Percentiles rank a stretch among this genome's conserved stretches.
phyloP scores from a whole-genome alignment of 768 basidiomycete species.

The Boletus vermiculosoides region DNA sequence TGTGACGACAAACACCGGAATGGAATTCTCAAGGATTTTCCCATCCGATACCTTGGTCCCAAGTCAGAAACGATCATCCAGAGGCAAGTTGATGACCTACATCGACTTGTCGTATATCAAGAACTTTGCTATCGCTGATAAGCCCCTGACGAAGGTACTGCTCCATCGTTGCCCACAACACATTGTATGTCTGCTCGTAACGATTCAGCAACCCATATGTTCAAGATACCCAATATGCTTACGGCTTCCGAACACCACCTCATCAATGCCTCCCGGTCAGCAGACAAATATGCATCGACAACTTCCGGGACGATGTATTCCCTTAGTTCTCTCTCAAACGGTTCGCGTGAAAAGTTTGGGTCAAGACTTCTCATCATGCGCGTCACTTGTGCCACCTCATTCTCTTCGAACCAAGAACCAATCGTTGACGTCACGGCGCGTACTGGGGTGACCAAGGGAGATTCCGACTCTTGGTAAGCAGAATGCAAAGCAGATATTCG shows the following conservation, averaged over 20 bases:
- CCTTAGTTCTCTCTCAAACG: constrained; percentile 83
- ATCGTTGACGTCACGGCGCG: constrained; percentile 83
- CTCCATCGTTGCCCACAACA: constrained; percentile 98
- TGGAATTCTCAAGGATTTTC: constrained; percentile 85
- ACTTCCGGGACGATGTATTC: constrained; percentile 99
- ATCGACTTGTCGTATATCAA: constrained; percentile 97
- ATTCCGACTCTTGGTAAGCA: constrained; percentile 89
- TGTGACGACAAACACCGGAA: constrained; percentile 88
- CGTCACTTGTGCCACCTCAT: constrained; percentile 95
- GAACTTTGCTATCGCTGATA: constrained; percentile 87
- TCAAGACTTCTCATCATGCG: constrained; percentile 86
- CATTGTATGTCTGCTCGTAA: constrained; percentile 79
- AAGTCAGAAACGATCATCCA: constrained; percentile 2
- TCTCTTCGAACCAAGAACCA: constrained; percentile 94
- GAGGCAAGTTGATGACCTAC: constrained; percentile 45
- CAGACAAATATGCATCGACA: constrained; percentile 92
- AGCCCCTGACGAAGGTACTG: constrained; percentile 89
- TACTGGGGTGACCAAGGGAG: constrained; percentile 77
- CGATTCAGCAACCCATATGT: background rate
- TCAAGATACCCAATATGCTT: constrained; percentile 31
- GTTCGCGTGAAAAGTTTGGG: constrained; percentile 80
- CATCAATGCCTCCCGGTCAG: constrained; percentile 80
- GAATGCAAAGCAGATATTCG: constrained; percentile 57
- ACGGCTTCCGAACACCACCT: constrained; percentile 97
- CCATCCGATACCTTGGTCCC: constrained; percentile 67